Percentiles rank a stretch among this genome's conserved stretches.
Conservation (phyloP, 179 eudicot species). For the Heliamphora pulchella region DNA sequence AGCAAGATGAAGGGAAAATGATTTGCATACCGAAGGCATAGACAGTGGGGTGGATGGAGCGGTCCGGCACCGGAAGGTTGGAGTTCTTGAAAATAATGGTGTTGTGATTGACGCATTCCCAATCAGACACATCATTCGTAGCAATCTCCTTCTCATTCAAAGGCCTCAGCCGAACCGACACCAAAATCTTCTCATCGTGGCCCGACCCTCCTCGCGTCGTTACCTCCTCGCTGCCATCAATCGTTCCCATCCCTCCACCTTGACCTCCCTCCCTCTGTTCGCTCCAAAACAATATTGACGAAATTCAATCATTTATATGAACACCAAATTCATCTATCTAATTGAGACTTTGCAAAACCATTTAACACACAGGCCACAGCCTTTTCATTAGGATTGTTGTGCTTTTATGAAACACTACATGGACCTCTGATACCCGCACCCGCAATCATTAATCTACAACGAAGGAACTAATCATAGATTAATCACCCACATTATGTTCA, state of each 20-base stretch:
- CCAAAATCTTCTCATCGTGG: constrained; percentile 71
- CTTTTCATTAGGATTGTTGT: constrained; percentile 7
- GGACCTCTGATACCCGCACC: not conserved
- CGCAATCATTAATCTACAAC: constrained; percentile 13
- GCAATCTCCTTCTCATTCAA: constrained; percentile 75
- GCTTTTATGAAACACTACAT: constrained; percentile 11
- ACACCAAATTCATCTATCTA: not conserved
- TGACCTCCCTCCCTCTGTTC: constrained; percentile 8
- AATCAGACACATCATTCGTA: constrained; percentile 74
- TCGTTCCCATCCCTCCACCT: constrained; percentile 28
- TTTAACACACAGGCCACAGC: too few relatives aligned
- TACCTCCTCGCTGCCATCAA: constrained; percentile 26
- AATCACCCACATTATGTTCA: constrained; percentile 5
- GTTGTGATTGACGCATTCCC: constrained; percentile 79
- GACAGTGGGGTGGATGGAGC: constrained; percentile 82
- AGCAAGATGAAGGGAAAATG: not conserved
- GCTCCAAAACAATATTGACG: constrained; percentile 1
- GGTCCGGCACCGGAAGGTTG: constrained; percentile 52
- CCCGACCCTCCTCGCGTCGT: constrained; percentile 5
- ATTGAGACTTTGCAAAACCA: constrained; percentile 9
- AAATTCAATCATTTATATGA: constrained; percentile 9
- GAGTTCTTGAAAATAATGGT: constrained; percentile 67
- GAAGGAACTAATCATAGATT: constrained; percentile 9
- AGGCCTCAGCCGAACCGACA: constrained; percentile 89
- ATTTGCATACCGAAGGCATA: constrained; percentile 69